phyloP scores from a whole-genome alignment of 352 stramenopile genomes.

The Peronospora belbahrii region DNA sequence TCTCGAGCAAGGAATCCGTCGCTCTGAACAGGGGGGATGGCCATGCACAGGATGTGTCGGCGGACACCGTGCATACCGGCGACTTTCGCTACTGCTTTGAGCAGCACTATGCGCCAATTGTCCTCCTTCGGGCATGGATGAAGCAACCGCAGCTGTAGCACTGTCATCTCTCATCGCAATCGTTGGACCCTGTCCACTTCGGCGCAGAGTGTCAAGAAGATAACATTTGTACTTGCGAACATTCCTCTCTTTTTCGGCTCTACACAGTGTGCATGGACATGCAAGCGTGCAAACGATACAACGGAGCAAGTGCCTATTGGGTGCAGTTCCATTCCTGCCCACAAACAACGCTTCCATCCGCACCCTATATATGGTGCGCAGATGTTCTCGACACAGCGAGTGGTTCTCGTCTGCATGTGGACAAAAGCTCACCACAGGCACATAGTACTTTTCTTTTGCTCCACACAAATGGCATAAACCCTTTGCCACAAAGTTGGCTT shows the following conservation, averaged over 20 bases:
- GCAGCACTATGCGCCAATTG: conserved; percentile 5
- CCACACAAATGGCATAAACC: conserved; percentile 64
- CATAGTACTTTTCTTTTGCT: conserved; percentile 32
- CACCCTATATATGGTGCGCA: conserved; percentile 64
- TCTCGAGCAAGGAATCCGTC: conserved; percentile 6
- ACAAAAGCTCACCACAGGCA: conserved; percentile 75
- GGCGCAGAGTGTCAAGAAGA: conserved; percentile 27
- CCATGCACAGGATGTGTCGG: conserved; percentile 2
- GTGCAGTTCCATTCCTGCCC: conserved; percentile 53
- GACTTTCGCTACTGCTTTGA: conserved; percentile 7
- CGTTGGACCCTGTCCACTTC: conserved; percentile 14
- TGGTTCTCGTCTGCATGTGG: conserved; percentile 52
- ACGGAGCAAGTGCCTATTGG: conserved; percentile 52
- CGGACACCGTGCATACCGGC: conserved; percentile 12
- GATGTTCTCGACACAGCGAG: conserved; percentile 65
- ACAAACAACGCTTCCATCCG: conserved; percentile 69
- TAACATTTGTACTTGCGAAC: conserved; percentile 32
- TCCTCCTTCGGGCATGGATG: not conserved
- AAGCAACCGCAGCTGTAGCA: conserved; percentile 1
- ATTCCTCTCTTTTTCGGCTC: conserved; percentile 22
- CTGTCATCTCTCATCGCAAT: conserved; percentile 1
- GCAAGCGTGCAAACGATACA: conserved; percentile 53
- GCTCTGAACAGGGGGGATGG: conserved; percentile 2
- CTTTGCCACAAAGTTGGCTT: conserved; percentile 70
- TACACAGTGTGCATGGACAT: conserved; percentile 57